Conservation (phyloP, 1,284 basidiomycete species). For the Porodaedalea pini region DNA sequence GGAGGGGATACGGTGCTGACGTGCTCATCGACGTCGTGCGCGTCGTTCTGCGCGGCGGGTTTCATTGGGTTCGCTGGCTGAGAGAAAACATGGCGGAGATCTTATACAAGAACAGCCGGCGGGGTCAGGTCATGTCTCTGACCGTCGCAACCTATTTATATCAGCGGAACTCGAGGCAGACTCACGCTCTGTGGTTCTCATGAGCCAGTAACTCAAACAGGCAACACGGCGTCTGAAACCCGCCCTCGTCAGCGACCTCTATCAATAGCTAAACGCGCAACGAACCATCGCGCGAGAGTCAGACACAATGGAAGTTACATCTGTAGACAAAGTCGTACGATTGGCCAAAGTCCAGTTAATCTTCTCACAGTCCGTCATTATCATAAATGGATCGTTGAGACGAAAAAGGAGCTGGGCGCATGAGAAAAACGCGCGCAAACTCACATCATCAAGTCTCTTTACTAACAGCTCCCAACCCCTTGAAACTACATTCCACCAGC, state of each 20-base stretch:
- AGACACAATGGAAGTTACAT: neutral
- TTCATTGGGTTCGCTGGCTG: conserved; percentile 2
- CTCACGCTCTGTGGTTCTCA: neutral
- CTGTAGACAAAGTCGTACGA: neutral
- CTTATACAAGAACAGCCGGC: neutral
- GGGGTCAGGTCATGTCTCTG: neutral
- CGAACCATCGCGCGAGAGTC: conserved; percentile 1
- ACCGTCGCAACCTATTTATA: neutral
- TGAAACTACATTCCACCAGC: conserved; percentile 73
- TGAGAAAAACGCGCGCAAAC: neutral
- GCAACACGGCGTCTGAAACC: neutral
- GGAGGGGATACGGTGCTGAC: neutral
- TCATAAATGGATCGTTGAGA: neutral
- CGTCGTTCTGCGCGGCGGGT: neutral
- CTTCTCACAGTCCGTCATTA: neutral
- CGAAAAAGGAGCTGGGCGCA: neutral
- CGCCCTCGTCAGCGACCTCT: neutral
- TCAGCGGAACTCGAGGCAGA: neutral
- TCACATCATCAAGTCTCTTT: neutral
- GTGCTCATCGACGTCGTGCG: neutral
- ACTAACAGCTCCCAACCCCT: neutral
- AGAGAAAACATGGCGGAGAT: conserved; percentile 2
- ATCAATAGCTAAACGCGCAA: neutral
- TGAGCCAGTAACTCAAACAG: neutral
- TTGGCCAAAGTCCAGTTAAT: neutral